Percentiles rank a stretch among this genome's conserved stretches.
Evolutionary conservation across 768 basidiomycete species (phyloP).

Genomic region (Boletus reticulatus): DNA sequence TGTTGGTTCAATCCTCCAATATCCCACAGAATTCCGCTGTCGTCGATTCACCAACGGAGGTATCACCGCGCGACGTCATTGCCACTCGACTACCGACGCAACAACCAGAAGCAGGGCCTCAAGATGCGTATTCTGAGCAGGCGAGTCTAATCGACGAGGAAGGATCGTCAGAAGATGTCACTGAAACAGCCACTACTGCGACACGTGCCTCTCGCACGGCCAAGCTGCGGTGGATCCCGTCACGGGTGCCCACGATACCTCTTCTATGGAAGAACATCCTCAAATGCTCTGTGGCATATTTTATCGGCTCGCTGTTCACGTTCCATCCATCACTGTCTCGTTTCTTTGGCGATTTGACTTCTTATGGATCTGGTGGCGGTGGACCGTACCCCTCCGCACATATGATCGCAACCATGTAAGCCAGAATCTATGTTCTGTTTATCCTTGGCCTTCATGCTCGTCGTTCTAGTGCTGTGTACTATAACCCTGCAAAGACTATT

Average conservation of each 20-base stretch:
- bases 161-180: slow-evolving; percentile 12
- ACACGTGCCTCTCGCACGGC: slow-evolving; percentile 10
- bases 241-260: slow-evolving; percentile 40
- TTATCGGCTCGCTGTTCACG: slow-evolving; percentile 89
- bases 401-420: slow-evolving; percentile 88
- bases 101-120: neutral
- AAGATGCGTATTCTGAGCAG: neutral
- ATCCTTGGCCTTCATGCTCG: neutral
- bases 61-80: neutral
- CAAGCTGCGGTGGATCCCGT: slow-evolving; percentile 4
- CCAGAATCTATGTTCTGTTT: neutral
- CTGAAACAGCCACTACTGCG: slow-evolving; percentile 5
- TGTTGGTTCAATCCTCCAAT: neutral
- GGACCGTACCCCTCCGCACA: slow-evolving; percentile 80
- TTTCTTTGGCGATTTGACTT: slow-evolving; percentile 60
- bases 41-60: slow-evolving; percentile 4
- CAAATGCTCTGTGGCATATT: slow-evolving; percentile 91
- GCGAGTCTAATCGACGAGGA: slow-evolving; percentile 7
- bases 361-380: slow-evolving; percentile 43
- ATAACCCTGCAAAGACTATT: slow-evolving; percentile 89
- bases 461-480: slow-evolving; percentile 68
- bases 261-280: slow-evolving; percentile 68
- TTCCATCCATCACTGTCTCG: slow-evolving; percentile 75
- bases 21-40: neutral
- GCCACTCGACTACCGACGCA: neutral